phyloP scores from a whole-genome alignment of 495 filamentous ascomycete species.

The Penicillium subrubescens region DNA sequence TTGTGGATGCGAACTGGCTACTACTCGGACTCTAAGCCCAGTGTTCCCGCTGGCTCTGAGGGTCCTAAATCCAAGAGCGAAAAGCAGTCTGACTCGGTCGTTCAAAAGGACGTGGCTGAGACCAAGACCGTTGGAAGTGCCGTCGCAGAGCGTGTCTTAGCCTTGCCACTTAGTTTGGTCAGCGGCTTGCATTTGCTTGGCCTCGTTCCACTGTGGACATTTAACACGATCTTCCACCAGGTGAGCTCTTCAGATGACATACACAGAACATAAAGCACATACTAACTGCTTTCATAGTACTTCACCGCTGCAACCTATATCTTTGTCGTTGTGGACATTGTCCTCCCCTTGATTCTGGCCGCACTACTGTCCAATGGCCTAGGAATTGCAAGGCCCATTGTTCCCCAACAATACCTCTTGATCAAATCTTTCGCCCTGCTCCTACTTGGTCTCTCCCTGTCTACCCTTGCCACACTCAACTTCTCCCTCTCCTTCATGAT shows the following conservation, averaged over 20 bases:
- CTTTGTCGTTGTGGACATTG: constrained; percentile 59
- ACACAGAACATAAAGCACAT: constrained; percentile 3
- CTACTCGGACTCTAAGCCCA: constrained; percentile 30
- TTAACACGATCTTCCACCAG: constrained; percentile 70
- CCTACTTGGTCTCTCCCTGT: constrained; percentile 85
- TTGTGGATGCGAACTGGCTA: constrained; percentile 86
- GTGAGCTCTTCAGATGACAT: constrained; percentile 49
- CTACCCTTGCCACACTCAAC: constrained; percentile 92
- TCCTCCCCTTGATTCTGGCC: constrained; percentile 60
- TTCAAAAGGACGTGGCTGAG: constrained; percentile 20
- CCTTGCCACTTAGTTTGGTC: constrained; percentile 76
- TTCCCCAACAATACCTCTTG: constrained; percentile 69
- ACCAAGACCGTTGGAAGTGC: constrained; percentile 23
- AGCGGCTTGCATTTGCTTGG: constrained; percentile 72
- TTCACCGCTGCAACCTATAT: constrained; percentile 52
- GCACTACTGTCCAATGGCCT: constrained; percentile 56
- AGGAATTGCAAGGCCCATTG: constrained; percentile 49
- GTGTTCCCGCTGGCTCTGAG: constrained; percentile 12
- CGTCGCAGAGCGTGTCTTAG: constrained; percentile 69
- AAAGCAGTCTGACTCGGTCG: constrained; percentile 24
- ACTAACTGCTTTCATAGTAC: constrained; percentile 43
- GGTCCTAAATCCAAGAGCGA: constrained; percentile 24
- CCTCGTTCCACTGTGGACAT: constrained; percentile 82
- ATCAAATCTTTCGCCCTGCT: constrained; percentile 92
- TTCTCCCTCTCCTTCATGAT: constrained; percentile 89